Conservation (phyloP, 306 rosid genomes). For the Quercus robur region DNA sequence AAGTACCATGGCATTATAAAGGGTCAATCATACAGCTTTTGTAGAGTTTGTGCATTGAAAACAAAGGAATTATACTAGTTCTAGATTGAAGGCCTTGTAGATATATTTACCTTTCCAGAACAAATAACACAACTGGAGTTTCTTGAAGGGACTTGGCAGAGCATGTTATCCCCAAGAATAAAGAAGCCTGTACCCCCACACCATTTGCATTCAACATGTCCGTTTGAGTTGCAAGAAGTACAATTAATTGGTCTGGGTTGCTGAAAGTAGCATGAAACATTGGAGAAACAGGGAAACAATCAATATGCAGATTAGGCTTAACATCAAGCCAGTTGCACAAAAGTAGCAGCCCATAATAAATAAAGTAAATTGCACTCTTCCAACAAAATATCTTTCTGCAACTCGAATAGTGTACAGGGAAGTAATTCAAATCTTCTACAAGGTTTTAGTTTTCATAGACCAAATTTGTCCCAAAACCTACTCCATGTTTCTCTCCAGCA, state of each 20-base stretch:
- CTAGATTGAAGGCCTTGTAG: not conserved
- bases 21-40: not conserved
- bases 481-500: no score
- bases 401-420: not conserved
- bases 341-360: not conserved
- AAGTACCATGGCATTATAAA: not conserved
- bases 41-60: not conserved
- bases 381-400: not conserved
- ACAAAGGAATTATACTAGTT: not conserved
- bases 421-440: not conserved
- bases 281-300: slow-evolving; percentile 18
- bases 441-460: not conserved
- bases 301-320: not conserved
- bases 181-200: slow-evolving; percentile 92
- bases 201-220: slow-evolving; percentile 88
- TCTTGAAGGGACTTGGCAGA: slow-evolving; percentile 94
- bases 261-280: slow-evolving; percentile 37
- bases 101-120: slow-evolving; percentile 61
- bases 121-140: slow-evolving; percentile 78
- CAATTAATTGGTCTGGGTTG: slow-evolving; percentile 90
- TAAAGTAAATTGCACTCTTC: not conserved
- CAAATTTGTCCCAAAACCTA: not conserved
- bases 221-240: slow-evolving; percentile 77
- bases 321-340: not conserved
- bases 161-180: slow-evolving; percentile 90